Base-by-base conservation (phyloP, 805 yeast species). In the Tetrapisispora namnaoensis region DNA sequence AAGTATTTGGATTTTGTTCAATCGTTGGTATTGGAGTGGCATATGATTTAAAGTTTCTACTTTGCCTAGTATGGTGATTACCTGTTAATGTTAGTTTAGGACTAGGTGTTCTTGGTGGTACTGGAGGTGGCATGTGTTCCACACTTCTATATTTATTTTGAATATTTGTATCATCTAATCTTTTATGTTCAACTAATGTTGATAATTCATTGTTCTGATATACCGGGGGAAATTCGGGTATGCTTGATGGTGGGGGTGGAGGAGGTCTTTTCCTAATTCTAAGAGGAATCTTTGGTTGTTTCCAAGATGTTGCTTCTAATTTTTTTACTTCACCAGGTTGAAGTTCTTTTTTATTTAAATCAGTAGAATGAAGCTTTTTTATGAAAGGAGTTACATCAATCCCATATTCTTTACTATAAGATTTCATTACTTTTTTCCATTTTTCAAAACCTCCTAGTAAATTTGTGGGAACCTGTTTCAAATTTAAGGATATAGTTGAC, bases 361-460 rank as follows among this genome's bases (percentile, higher is more conserved):
- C 44, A 35, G 28, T 37, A 45, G 30, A 46, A 47, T 22, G 52
- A 2, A 30, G 48, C 36, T 51, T 53, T 50, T 52, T 55, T 2
- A 62, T 45, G 47, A 53, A 62, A 20, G 51, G 53, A n/a, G 54
- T 56, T 4, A 58, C 53, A 13, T 51, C 53, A 21, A 70, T 59
- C 5, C 52, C 51, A 22, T 53, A 57, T 22, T 58, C 53, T 13
- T 49, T 52, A 10, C 64, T 53, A n/a, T 63, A 58, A 10, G 62
- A 63, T 10, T 63, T 61, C 10, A 71, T 37, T 22, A 60, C 60
- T 37, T 62, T 61, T 17, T 62, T 53, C 79, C 79, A 74, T 41
- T 71, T 68, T 37, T 69, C 70, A 49, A 67, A 71, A 1, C 79
- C 79, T 22, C 79, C 79, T 20, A 68, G 56, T 27, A 76, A 52